Base-by-base conservation (phyloP, 306 rosid genomes). In the Cucurbita ficifolia region DNA sequence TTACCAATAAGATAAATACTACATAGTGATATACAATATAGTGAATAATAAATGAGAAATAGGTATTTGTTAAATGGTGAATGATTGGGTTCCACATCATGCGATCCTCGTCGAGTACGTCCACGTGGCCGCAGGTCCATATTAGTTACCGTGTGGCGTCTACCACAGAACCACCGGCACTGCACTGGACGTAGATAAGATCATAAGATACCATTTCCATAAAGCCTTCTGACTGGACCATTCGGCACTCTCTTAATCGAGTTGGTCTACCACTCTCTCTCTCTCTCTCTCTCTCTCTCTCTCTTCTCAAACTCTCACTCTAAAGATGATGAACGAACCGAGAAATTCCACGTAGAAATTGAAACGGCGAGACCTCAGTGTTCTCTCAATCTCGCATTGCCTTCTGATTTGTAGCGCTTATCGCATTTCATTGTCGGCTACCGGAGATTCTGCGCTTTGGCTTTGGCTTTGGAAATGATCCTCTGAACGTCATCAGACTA, bases 371-470 rank as follows among this genome's bases (percentile, higher is more conserved):
- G 50, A 46, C 10, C 55, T 8, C 79, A 5, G 60, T 38, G 39
- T 75, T 35, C 55, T 81, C 77, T 67, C 52, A 8, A 50, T 63
- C 82, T 84, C 81, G 82, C 86, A 90, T 88, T 92, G 88, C 89
- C 67, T 81, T 96, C 83, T 59, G 86, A 79, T 88, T 87, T 83
- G 68, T 87, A 84, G 90, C 90, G 88, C 92, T 86, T 13, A 18
- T 75, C 79, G 84, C 81, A 10, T 84, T 81, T 73, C 89, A 75
- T 43, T 82, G 79, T 69, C 88, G 80, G 62, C 86, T 81, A 80
- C 85, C 81, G 68, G 83, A 82, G 49, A 55, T 63, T 16, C 86
- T 71, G 77, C 73, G 74, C 40, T 24, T 24, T 86, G 67, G 63
- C 75, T 79, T 2, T 79, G 70, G 78, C 82, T 51, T 60, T n/a